Percentiles rank a stretch among this genome's conserved stretches.
These are phyloP conservation scores for Cucurbita ficifolia DNA, from an alignment of 306 rosid species.

Conservation along the genomic window DNA sequence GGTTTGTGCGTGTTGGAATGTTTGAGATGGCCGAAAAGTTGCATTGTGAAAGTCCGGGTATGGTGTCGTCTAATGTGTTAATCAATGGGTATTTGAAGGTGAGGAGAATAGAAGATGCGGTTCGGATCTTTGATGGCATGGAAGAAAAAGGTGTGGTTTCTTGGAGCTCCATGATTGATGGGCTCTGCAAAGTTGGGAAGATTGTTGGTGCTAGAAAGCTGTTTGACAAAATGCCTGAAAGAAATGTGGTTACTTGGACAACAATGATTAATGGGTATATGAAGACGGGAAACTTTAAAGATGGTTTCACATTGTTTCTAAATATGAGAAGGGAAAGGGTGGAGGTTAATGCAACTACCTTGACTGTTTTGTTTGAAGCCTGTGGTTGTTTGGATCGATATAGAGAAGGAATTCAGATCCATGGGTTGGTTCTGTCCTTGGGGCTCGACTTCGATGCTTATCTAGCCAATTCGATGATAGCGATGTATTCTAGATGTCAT, in stretches of 20 bases:
- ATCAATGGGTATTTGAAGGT: constrained; percentile 54
- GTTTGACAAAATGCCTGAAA: constrained; percentile 54
- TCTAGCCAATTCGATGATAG: constrained; percentile 43
- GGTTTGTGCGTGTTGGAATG: constrained; percentile 51
- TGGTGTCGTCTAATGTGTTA: constrained; percentile 43
- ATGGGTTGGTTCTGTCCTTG: constrained; percentile 35
- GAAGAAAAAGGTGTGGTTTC: constrained; percentile 50
- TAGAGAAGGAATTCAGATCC: constrained; percentile 59
- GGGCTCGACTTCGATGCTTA: constrained; percentile 50
- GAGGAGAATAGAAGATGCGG: constrained; percentile 32
- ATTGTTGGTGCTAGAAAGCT: constrained; percentile 38
- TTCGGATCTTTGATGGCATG: constrained; percentile 37
- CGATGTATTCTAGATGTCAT: constrained; percentile 51
- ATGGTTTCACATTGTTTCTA: constrained; percentile 47
- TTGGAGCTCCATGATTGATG: constrained; percentile 67
- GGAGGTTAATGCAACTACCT: constrained; percentile 46
- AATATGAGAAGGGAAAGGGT: constrained; percentile 58
- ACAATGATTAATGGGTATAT: constrained; percentile 63
- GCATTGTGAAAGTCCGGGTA: constrained; percentile 32
- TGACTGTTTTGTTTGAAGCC: constrained; percentile 44
- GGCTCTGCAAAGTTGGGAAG: constrained; percentile 55
- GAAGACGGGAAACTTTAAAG: constrained; percentile 37
- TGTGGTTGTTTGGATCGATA: constrained; percentile 38
- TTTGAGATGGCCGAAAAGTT: constrained; percentile 43
- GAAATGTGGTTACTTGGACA: constrained; percentile 69